Percentiles rank a stretch among this genome's conserved stretches.
Conservation (phyloP, 257 asterid genomes). For the Penstemon davidsonii region DNA sequence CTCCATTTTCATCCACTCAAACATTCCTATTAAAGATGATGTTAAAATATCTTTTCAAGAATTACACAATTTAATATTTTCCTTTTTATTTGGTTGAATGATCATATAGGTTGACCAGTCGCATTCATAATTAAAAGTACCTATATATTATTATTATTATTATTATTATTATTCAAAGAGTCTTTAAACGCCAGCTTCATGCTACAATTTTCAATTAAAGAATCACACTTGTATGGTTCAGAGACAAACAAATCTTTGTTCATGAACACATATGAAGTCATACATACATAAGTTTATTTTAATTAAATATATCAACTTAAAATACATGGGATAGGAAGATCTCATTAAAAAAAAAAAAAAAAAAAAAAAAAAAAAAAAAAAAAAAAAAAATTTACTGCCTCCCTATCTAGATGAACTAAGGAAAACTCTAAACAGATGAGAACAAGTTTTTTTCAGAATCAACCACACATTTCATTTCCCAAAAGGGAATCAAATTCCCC, state of each 20-base stretch:
- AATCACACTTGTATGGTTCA: background rate
- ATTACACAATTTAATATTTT: too few relatives aligned
- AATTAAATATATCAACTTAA: background rate
- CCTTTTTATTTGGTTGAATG: too few relatives aligned
- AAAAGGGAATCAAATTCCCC: constrained; percentile 36
- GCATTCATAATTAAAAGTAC: too few relatives aligned
- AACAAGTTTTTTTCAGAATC: constrained; percentile 23
- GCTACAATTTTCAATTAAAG: constrained; percentile 1
- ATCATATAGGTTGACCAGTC: too few relatives aligned
- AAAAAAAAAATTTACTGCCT: constrained; percentile 30
- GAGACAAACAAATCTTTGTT: constrained; percentile 11
- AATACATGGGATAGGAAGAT: constrained; percentile 17
- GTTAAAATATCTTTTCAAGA: too few relatives aligned
- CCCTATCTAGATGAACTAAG: constrained; percentile 49
- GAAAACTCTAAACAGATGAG: constrained; percentile 39
- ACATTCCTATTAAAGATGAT: too few relatives aligned
- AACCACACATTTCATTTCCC: constrained; percentile 2
- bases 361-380: constrained; percentile 13
- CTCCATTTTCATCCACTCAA: too few relatives aligned
- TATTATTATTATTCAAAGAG: too few relatives aligned
- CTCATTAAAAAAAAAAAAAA: constrained; percentile 16
- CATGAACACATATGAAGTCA: background rate
- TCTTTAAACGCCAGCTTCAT: background rate
- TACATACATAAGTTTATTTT: background rate
- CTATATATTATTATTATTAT: too few relatives aligned